A percentile compares a stretch with the other conserved stretches of the same genome.
Conservation (phyloP, 257 asterid species). For the Gentiana dahurica region DNA sequence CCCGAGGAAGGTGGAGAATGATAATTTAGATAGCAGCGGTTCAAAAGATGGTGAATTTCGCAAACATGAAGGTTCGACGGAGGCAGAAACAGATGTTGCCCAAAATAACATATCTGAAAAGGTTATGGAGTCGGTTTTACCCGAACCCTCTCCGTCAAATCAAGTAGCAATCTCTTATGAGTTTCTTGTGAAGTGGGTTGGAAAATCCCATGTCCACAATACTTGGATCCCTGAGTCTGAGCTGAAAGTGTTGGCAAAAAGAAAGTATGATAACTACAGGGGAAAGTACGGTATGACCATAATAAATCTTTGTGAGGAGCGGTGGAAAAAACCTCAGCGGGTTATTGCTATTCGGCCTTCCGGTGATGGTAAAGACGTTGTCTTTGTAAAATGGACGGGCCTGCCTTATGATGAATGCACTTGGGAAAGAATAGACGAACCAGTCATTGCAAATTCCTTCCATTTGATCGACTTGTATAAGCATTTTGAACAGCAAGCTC, state of each 20-base stretch:
- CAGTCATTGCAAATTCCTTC: slow-evolving; percentile 43
- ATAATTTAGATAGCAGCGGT: slow-evolving; percentile 14
- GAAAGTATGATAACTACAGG: slow-evolving; percentile 90
- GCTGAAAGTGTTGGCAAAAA: slow-evolving; percentile 69
- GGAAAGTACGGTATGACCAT: slow-evolving; percentile 68
- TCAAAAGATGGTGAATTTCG: slow-evolving; percentile 20
- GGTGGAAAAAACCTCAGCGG: slow-evolving; percentile 88
- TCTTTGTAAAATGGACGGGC: slow-evolving; percentile 75
- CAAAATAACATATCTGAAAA: slow-evolving; percentile 21
- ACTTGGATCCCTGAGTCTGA: slow-evolving; percentile 81
- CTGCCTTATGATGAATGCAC: slow-evolving; percentile 96
- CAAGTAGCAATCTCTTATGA: slow-evolving; percentile 36
- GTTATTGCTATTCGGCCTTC: slow-evolving; percentile 62
- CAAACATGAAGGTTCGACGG: slow-evolving; percentile 32
- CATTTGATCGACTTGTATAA: slow-evolving; percentile 61
- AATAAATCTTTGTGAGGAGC: slow-evolving; percentile 73
- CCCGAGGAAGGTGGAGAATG: slow-evolving; percentile 19
- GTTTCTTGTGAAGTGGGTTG: slow-evolving; percentile 93
- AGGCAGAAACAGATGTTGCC: slow-evolving; percentile 21
- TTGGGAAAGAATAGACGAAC: slow-evolving; percentile 85
- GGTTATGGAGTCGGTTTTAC: slow-evolving; percentile 27
- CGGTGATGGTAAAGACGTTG: slow-evolving; percentile 59
- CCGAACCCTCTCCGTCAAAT: slow-evolving; percentile 25
- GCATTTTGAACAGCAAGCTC: slow-evolving; percentile 62
- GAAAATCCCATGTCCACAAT: slow-evolving; percentile 84